Percentiles rank a stretch among this genome's conserved stretches.
Evolutionary conservation across 495 filamentous ascomycete genomes (phyloP).

Genomic region (Lepraria neglecta): DNA sequence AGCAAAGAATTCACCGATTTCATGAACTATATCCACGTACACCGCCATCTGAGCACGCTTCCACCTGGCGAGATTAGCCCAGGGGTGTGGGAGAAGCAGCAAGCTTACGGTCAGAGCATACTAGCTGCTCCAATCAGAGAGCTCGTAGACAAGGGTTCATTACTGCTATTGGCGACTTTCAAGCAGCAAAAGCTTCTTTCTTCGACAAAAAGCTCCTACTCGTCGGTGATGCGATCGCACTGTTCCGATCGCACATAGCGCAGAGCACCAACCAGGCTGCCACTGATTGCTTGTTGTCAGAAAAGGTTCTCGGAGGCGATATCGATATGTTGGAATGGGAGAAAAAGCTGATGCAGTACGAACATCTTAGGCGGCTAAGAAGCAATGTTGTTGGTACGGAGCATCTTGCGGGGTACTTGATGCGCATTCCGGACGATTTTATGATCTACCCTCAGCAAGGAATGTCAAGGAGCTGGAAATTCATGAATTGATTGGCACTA

Average conservation of each 20-base stretch:
- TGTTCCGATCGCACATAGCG: constrained; percentile 51
- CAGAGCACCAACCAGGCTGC: constrained; percentile 48
- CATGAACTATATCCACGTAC: constrained; percentile 47
- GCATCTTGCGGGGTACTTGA: not conserved
- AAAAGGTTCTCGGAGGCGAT: constrained; percentile 2
- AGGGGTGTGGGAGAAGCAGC: constrained; percentile 43
- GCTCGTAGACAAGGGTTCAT: constrained; percentile 47
- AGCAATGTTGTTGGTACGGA: constrained; percentile 7
- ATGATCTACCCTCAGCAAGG: too few species aligned
- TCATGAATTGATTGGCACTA: not conserved
- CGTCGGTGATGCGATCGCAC: constrained; percentile 51
- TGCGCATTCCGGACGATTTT: too few species aligned
- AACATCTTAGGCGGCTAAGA: not conserved
- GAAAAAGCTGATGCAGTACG: constrained; percentile 3
- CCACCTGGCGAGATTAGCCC: constrained; percentile 43
- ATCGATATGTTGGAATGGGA: not conserved
- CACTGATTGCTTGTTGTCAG: constrained; percentile 39
- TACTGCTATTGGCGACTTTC: constrained; percentile 48
- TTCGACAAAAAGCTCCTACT: constrained; percentile 46
- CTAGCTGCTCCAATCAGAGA: constrained; percentile 50
- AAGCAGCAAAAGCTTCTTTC: constrained; percentile 40
- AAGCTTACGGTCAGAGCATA: constrained; percentile 33
- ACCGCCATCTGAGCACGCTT: constrained; percentile 42
- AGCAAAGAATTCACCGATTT: constrained; percentile 42
- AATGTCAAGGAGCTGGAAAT: not conserved